Base-by-base conservation (phyloP, 225 moss, liverwort and hornwort genomes). In the Pseudoscleropodium purum region DNA sequence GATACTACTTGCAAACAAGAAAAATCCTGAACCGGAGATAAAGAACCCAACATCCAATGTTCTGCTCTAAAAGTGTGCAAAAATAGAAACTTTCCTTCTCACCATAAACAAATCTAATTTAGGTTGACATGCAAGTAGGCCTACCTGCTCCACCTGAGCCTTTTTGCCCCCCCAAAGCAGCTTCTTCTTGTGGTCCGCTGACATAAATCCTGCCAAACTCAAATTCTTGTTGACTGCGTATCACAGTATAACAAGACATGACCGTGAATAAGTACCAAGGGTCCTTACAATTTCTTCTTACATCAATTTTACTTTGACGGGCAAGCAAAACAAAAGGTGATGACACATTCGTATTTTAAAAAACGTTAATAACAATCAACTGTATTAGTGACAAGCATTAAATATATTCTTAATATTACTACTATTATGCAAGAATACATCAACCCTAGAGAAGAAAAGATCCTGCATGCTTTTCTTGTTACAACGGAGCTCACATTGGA, bases 171-270 rank as follows among this genome's bases (percentile, higher is more conserved):
- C 99, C 99, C 99, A 99, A 21, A 99, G 93, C 86, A 99, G 92
- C 95, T 96, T 96, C 91, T 99, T 99, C 92, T 99, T 99, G 87
- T 99, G 96, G 90, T 97, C 99, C 69, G 99, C 96, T 81, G 99
- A 96, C 97, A 99, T 94, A 70, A 97, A 97, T 89, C 97, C 97
- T 79, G 97, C 94, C 80, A 97, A 90, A 84, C 93, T 98, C 89
- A 99, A 84, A 92, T 99, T 99, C 91, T 96, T 99, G 92, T 99
- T 97, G 82, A 99, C 99, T 99, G 96, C 88, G 84, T n/a, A 85
- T 54, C 76, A 91, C 88, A 83, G 24, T 52, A 79, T 15, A 64
- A 64, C 86, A 75, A 87, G 54, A 84, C 49, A 90, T 11, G 64
- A 80, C 84, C 47, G 29, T 73, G 36, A 85, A 81, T 45, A 61